phyloP scores from a whole-genome alignment of 129 eudicot genomes.

The Logfia minima region DNA sequence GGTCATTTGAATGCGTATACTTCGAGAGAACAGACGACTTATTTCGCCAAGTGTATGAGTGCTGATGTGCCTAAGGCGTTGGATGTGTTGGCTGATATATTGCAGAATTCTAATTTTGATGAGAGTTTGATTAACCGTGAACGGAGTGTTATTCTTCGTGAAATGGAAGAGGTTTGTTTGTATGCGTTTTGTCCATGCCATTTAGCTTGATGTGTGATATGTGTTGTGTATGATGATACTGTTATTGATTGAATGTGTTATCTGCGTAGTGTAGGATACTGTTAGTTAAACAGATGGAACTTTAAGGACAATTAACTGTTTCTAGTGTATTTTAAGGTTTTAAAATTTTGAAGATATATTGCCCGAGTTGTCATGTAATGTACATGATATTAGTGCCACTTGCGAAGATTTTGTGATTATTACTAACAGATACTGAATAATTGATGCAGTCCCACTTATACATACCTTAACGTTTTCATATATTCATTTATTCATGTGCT shows the following conservation, averaged over 20 bases:
- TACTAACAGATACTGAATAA: too few relatives aligned
- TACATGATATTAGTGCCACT: neutral
- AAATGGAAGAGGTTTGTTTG: constrained; percentile 75
- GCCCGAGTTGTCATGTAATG: neutral
- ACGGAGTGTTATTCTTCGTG: constrained; percentile 63
- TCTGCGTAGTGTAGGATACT: neutral
- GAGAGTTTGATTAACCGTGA: constrained; percentile 54
- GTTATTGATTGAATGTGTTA: neutral
- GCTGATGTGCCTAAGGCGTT: constrained; percentile 63
- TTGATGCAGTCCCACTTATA: too few relatives aligned
- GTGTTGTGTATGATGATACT: too few relatives aligned
- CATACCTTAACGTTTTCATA: too few relatives aligned
- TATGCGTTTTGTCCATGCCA: neutral
- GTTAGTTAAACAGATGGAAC: too few relatives aligned
- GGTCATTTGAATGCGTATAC: constrained; percentile 91
- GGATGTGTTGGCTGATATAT: constrained; percentile 67
- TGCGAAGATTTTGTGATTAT: neutral
- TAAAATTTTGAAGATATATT: neutral
- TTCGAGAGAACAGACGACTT: constrained; percentile 85
- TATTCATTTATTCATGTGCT: too few relatives aligned
- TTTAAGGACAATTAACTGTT: neutral
- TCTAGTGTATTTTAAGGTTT: neutral
- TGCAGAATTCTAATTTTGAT: constrained; percentile 83
- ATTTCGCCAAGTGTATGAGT: constrained; percentile 72
- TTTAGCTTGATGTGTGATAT: too few relatives aligned